Percentiles rank a stretch among this genome's conserved stretches.
Evolutionary conservation across 2,329 filamentous ascomycete species (phyloP).

Genomic region (Alternaria brassicicola): DNA sequence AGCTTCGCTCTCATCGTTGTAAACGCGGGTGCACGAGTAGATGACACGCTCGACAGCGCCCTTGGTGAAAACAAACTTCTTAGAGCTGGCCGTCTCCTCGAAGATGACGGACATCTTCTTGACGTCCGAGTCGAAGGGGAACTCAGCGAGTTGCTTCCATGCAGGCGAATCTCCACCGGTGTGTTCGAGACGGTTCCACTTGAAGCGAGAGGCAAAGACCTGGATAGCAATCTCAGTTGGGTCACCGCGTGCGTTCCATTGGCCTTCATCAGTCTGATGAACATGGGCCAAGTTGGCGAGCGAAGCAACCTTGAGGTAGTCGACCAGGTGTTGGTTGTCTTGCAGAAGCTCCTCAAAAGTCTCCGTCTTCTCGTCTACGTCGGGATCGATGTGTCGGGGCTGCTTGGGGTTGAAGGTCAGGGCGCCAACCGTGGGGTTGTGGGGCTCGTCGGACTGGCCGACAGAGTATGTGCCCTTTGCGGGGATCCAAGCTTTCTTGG

Average conservation of each 20-base stretch:
- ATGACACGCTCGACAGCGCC: slow-evolving; percentile 71
- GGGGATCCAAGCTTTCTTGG: slow-evolving; percentile 44
- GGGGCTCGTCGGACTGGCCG: slow-evolving; percentile 35
- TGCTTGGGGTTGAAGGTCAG: slow-evolving; percentile 36
- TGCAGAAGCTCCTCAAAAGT: slow-evolving; percentile 33
- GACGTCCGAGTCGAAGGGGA: slow-evolving; percentile 73
- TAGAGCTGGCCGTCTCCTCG: slow-evolving; percentile 41
- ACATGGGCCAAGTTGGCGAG: slow-evolving; percentile 37
- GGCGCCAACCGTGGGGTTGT: slow-evolving; percentile 42
- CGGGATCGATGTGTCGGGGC: slow-evolving; percentile 35
- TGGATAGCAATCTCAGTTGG: slow-evolving; percentile 74
- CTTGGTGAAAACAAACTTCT: slow-evolving; percentile 63
- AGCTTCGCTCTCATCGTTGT: slow-evolving; percentile 55
- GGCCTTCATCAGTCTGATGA: slow-evolving; percentile 1
- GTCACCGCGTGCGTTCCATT: slow-evolving; percentile 44
- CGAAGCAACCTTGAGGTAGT: slow-evolving; percentile 43
- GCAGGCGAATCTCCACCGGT: slow-evolving; percentile 5
- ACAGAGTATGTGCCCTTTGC: slow-evolving; percentile 43
- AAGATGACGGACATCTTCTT: slow-evolving; percentile 79
- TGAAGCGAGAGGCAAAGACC: slow-evolving; percentile 72
- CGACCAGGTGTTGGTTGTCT: slow-evolving; percentile 36
- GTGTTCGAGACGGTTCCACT: slow-evolving; percentile 49
- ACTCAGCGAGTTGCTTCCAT: slow-evolving; percentile 61
- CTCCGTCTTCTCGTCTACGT: slow-evolving; percentile 33
- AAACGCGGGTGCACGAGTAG: slow-evolving; percentile 58